These are phyloP conservation scores for Blastobotrys chiropterorum DNA, from an alignment of 805 yeast species.

Conservation along the genomic window DNA sequence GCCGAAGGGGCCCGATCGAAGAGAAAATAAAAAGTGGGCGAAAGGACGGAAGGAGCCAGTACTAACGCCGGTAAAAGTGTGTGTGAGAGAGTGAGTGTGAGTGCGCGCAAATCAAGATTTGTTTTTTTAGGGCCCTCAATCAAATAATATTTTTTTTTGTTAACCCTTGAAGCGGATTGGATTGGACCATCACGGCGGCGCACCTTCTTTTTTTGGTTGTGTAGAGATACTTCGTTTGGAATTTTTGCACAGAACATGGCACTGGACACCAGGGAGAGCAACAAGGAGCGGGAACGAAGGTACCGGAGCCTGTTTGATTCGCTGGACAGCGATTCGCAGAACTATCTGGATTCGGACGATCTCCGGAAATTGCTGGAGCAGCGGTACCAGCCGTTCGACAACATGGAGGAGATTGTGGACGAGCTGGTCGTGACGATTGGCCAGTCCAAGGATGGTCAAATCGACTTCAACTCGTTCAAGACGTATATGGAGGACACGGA, in stretches of 20 bases:
- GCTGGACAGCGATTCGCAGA: constrained; percentile 38
- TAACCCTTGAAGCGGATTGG: neutral
- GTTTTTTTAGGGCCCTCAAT: no score
- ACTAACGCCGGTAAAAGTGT: no score
- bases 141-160: neutral
- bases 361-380: constrained; percentile 22
- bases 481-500: constrained; percentile 63
- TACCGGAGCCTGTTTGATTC: constrained; percentile 37
- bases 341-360: constrained; percentile 34
- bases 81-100: neutral
- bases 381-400: constrained; percentile 33
- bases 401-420: constrained; percentile 47
- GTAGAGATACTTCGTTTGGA: neutral
- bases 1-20: no score
- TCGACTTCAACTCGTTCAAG: constrained; percentile 53
- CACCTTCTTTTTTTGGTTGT: neutral
- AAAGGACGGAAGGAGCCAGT: no score
- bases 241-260: neutral
- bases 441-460: constrained; percentile 40
- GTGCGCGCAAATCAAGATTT: neutral
- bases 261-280: neutral
- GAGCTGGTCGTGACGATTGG: constrained; percentile 40
- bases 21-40: no score
- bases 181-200: no score
- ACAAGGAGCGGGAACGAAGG: constrained; percentile 28